Conservation (phyloP, 2,329 filamentous ascomycete genomes). For the Nigrospora osmanthi region DNA sequence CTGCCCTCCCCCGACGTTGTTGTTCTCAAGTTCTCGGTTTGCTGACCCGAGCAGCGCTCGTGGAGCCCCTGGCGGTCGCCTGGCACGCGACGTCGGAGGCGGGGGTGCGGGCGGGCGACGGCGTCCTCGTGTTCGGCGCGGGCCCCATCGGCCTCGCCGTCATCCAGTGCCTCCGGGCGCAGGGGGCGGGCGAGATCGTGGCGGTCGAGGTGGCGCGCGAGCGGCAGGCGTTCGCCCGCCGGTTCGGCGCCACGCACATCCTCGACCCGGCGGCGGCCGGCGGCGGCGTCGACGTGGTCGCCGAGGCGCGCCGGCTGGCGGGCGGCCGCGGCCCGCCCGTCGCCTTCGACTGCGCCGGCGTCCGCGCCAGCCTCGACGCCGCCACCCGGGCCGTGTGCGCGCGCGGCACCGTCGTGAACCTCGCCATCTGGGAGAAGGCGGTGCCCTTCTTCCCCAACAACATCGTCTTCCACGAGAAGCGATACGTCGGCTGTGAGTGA, state of each 20-base stretch:
- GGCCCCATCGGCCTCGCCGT: constrained; percentile 56
- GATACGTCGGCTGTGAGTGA: constrained; percentile 30
- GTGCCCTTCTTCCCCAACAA: constrained; percentile 45
- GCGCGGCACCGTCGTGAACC: constrained; percentile 52
- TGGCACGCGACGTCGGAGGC: constrained; percentile 53
- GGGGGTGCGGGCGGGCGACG: constrained; percentile 34
- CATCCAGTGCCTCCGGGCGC: constrained; percentile 48
- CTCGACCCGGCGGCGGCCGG: constrained; percentile 44
- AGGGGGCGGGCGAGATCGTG: constrained; percentile 45
- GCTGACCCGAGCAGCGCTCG: constrained; percentile 32
- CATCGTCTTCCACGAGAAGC: constrained; percentile 44
- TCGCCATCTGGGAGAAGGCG: constrained; percentile 55
- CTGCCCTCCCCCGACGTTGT: too few species aligned
- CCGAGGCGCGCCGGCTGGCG: constrained; percentile 36
- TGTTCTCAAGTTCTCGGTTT: background rate
- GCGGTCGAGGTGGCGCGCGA: constrained; percentile 45
- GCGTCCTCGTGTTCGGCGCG: constrained; percentile 49
- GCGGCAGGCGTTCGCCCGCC: constrained; percentile 40
- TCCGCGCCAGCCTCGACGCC: constrained; percentile 37
- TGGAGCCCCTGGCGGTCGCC: constrained; percentile 56
- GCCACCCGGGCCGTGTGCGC: constrained; percentile 41
- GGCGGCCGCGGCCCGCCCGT: constrained; percentile 44
- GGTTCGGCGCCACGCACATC: constrained; percentile 48
- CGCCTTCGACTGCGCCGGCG: constrained; percentile 55
- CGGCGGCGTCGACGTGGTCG: constrained; percentile 37